Percentiles rank a stretch among this genome's conserved stretches.
Conservation (phyloP, 495 filamentous ascomycete species). For the Lasiosphaeriaceae sp. region DNA sequence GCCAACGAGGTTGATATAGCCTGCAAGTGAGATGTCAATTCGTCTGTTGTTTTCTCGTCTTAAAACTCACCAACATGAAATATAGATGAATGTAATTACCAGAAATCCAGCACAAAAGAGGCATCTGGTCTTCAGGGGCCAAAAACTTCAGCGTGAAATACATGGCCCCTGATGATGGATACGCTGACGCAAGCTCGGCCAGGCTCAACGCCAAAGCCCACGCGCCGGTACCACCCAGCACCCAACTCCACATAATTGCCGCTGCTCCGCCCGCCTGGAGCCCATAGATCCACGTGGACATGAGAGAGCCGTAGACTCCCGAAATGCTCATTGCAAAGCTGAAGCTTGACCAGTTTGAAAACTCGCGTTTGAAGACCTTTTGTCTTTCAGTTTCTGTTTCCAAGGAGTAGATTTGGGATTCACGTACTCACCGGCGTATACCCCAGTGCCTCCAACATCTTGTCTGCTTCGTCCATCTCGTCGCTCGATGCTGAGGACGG, state of each 20-base stretch:
- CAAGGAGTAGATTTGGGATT: not conserved
- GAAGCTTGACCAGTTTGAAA: constrained; percentile 58
- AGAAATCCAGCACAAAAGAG: constrained; percentile 47
- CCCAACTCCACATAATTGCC: constrained; percentile 62
- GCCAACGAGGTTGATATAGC: constrained; percentile 67
- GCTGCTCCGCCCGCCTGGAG: constrained; percentile 57
- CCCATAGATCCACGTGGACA: constrained; percentile 59
- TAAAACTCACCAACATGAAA: not conserved
- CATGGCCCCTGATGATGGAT: constrained; percentile 54
- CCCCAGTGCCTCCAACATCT: constrained; percentile 29
- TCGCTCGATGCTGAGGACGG: constrained; percentile 5
- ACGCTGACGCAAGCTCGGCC: constrained; percentile 56
- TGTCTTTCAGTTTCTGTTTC: not conserved
- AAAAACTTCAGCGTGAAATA: constrained; percentile 48
- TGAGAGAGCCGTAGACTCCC: constrained; percentile 57
- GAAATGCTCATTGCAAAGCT: constrained; percentile 62
- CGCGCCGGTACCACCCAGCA: constrained; percentile 59
- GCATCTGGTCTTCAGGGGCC: constrained; percentile 37
- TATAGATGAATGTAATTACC: constrained; percentile 8
- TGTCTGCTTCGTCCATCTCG: constrained; percentile 26
- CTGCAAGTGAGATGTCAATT: constrained; percentile 19
- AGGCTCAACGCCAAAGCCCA: constrained; percentile 60
- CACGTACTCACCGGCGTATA: constrained; percentile 26
- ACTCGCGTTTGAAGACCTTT: constrained; percentile 61
- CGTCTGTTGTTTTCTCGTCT: not conserved